Percentiles rank a stretch among this genome's conserved stretches.
Evolutionary conservation across 192 early-diverging fungal genomes (phyloP).

Genomic region (Coemansia sp.): DNA sequence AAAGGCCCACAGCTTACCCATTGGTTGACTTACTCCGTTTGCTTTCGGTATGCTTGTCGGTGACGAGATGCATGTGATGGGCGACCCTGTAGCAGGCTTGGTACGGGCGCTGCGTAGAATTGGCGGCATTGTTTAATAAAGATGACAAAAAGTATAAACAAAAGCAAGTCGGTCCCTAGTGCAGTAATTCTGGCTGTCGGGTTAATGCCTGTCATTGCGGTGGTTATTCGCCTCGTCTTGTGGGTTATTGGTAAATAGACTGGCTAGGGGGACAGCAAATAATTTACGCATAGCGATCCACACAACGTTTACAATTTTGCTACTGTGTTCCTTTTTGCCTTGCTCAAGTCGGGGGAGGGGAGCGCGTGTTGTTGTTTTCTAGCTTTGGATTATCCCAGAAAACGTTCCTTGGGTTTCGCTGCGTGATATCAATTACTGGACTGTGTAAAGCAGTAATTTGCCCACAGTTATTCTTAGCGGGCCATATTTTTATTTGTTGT

Average conservation of each 20-base stretch:
- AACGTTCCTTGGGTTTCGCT: not conserved
- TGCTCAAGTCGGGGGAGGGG: not conserved
- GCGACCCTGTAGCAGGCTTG: not conserved
- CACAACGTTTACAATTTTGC: not conserved
- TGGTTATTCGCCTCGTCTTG: not conserved
- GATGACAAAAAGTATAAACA: not conserved
- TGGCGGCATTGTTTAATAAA: slow-evolving; percentile 12
- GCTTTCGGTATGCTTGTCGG: not conserved
- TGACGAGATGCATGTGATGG: not conserved
- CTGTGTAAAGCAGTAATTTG: not conserved
- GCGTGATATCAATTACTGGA: not conserved
- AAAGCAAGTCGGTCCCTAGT: not conserved
- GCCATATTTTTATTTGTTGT: not conserved
- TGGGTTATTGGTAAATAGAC: slow-evolving; percentile 1
- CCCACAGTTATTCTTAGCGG: not conserved
- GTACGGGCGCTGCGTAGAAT: slow-evolving; percentile 9
- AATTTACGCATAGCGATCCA: too few species aligned
- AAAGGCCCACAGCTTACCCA: not conserved
- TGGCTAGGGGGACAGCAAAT: not conserved
- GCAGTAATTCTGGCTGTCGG: not conserved
- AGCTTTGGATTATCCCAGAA: not conserved
- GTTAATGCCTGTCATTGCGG: not conserved
- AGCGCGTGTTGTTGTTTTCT: not conserved
- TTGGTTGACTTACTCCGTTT: not conserved
- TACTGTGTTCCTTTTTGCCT: not conserved